Evolutionary conservation across 2,329 filamentous ascomycete species (phyloP), one percentile per base, ranked within the genome.

Genomic region (Rhexocercosporidium sp.): DNA sequence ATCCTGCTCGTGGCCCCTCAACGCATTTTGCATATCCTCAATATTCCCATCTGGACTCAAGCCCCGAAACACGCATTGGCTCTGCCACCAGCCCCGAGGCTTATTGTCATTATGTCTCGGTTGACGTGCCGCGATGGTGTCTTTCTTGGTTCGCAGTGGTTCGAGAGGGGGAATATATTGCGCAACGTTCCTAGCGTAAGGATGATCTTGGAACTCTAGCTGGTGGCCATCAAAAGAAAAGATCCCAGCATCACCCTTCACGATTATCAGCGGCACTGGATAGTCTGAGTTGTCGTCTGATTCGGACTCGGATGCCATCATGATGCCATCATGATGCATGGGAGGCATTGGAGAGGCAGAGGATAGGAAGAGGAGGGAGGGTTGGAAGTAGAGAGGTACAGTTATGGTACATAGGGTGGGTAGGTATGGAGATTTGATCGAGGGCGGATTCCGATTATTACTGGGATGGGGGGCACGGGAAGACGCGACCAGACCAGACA

Each of bases 61-160:
- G 7, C 64, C 64, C 1, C 66, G 60, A 34, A 66, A 68, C n/a
- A 57, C 34, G 51, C 64, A 70, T 70, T 70, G 69, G 44, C 64
- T 64, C 31, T 67, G 64, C 66, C 66, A 69, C 64, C 66, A 70
- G 16, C 37, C 39, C 1, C 27, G 6, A 29, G 69, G 46, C 54
- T 70, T 59, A 2, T 29, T 57, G 20, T 49, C 34, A 34, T 49
- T 25, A 34, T 39, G 41, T 27, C 14, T 20, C n/a, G 59, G 59
- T 27, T 68, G 66, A 18, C n/a, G 27, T 37, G 51, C 53, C 47
- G 61, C 59, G 27, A 22, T 84, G 86, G 1, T 90, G 83, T 86
- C 46, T 88, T 82, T 72, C 91, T 85, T 59, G 93, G 83, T 4
- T 86, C 80, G 1, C 89, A 89, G 53, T 93, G 81, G 69, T 88